Percentiles rank a stretch among this genome's conserved stretches.
Conservation (phyloP, 441 rosid genomes). For the Pelargonium citronellum region DNA sequence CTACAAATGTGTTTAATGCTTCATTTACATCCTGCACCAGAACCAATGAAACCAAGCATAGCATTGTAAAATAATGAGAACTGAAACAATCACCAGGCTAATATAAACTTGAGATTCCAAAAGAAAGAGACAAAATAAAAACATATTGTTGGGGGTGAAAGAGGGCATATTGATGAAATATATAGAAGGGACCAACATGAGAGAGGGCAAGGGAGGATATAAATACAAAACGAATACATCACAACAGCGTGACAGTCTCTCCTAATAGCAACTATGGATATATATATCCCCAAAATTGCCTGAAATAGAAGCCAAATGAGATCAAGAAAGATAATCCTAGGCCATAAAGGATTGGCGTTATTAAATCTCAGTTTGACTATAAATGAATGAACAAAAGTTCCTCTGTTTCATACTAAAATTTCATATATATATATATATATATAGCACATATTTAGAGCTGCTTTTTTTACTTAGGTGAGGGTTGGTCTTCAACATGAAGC, state of each 20-base stretch:
- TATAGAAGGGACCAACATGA: background rate
- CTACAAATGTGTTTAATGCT: conserved; percentile 18
- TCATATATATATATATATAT: no score
- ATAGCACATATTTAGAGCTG: background rate
- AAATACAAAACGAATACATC: background rate
- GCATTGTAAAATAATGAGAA: conserved; percentile 7
- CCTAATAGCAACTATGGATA: background rate
- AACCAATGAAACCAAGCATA: conserved; percentile 17
- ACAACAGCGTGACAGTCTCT: background rate
- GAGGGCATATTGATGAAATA: background rate
- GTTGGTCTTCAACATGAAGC: background rate
- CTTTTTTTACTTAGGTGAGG: background rate
- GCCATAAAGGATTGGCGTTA: background rate
- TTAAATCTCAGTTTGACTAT: background rate
- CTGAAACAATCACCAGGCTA: background rate
- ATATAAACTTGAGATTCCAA: background rate
- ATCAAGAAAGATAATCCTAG: background rate
- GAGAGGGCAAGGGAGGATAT: background rate
- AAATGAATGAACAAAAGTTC: background rate
- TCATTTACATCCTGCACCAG: conserved; percentile 26
- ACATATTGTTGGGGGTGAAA: background rate
- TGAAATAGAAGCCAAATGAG: background rate
- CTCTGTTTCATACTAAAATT: background rate
- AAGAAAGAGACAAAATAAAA: background rate
- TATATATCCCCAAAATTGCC: background rate